Evolutionary conservation across 441 rosid species (phyloP), one percentile per base, ranked within the genome.

Genomic region (Pelargonium fulgidum): DNA sequence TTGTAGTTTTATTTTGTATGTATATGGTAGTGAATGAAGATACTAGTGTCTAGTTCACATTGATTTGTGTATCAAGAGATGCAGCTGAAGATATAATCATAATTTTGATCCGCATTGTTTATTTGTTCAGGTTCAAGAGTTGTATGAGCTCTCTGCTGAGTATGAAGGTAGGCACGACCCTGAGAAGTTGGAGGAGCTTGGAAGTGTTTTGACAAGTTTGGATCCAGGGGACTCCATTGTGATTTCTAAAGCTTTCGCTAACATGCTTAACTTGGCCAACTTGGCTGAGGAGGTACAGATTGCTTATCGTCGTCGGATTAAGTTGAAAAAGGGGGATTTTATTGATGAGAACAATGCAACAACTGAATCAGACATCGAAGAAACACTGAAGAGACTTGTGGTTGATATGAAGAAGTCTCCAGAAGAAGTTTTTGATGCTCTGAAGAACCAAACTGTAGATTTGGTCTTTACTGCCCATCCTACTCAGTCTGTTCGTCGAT

Each of bases 381-480:
- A 26, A 26, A 26, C 33, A 0, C 33, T 90, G 96, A 93, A 85
- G 74, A 88, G 87, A 69, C 98, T 93, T 47, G 97, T 91, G 20
- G 73, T 72, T 33, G 86, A 91, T 59, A 67, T 93, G 41, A 88
- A 89, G 54, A 93, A 91, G 83, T 85, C 97, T 41, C 98, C 98
- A 26, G 33, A 26, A 26, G 33, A 26, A 26, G 33, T 26, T 26
- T 26, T 26, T 26, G 68, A 91, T 77, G 98, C 98, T 64, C 77
- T 93, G 68, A 93, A 91, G 85, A 91, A 89, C 67, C 98, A 93
- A 78, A 93, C 97, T 50, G 98, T 93, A 54, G 98, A 91, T 83
- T 83, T 93, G 76, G 98, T 93, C 75, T 80, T 93, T n/a, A 93
- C 98, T 77, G 98, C 98, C 68, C 98, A 93, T 75, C 98, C 98